Evolutionary conservation across 2,329 filamentous ascomycete species (phyloP).

Genomic region (Xylariales sp.): DNA sequence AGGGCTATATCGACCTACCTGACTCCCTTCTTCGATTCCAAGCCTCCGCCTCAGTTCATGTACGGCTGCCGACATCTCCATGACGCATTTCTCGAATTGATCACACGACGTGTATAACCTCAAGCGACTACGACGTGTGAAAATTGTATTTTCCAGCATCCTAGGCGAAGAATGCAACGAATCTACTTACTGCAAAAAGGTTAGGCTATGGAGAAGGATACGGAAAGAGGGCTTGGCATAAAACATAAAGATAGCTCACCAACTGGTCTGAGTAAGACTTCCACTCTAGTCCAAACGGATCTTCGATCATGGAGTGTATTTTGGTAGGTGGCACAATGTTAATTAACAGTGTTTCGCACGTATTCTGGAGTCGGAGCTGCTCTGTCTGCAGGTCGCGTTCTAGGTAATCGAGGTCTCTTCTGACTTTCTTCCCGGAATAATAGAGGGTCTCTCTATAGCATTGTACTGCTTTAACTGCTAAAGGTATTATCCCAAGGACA

Average conservation of each 20-base stretch:
- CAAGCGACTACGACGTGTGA: conserved; percentile 5
- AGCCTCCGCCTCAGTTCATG: conserved; percentile 7
- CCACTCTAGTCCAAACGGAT: conserved; percentile 22
- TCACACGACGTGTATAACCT: conserved; percentile 16
- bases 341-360: conserved; percentile 8
- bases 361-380: neutral
- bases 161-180: neutral
- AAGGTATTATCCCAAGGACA: conserved; percentile 14
- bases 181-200: neutral
- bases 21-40: conserved; percentile 10
- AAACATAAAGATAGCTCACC: neutral
- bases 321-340: neutral
- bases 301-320: conserved; percentile 13
- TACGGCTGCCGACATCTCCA: neutral
- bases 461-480: conserved; percentile 16
- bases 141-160: neutral
- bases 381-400: conserved; percentile 19
- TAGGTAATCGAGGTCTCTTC: neutral
- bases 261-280: conserved; percentile 16
- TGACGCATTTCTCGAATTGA: neutral
- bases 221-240: neutral
- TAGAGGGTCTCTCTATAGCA: conserved; percentile 3
- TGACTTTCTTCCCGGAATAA: neutral
- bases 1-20: neutral
- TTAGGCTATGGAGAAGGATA: neutral